These are phyloP conservation scores for Orychophragmus violaceus DNA, from an alignment of 345 rosid species.

Conservation along the genomic window DNA sequence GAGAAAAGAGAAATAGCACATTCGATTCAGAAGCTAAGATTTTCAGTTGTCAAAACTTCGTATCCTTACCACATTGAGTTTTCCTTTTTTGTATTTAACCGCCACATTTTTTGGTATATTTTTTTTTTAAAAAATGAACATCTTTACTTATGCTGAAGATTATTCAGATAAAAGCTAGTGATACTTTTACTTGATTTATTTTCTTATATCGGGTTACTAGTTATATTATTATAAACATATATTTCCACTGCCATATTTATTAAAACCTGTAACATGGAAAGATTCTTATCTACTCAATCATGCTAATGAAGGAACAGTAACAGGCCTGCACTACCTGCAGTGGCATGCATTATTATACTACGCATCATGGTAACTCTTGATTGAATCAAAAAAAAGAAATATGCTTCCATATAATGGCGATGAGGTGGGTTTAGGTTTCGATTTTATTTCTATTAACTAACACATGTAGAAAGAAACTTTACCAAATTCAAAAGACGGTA, in stretches of 20 bases:
- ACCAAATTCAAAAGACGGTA: background rate
- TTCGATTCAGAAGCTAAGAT: no score
- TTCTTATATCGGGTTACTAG: background rate
- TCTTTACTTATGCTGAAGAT: no score
- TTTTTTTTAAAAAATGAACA: no score
- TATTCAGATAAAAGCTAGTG: no score
- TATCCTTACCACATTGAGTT: no score
- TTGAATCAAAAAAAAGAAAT: background rate
- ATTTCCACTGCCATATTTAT: background rate
- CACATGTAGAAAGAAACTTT: conserved; percentile 10
- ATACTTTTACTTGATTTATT: background rate
- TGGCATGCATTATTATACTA: background rate
- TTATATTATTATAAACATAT: background rate
- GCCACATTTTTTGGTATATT: no score
- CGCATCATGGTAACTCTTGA: conserved; percentile 11
- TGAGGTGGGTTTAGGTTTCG: conserved; percentile 19
- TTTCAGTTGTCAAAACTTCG: no score
- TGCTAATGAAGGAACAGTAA: conserved; percentile 26
- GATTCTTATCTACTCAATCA: conserved; percentile 58
- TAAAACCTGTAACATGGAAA: conserved; percentile 51
- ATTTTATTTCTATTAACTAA: background rate
- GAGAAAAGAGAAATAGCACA: no score
- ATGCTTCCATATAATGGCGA: conserved; percentile 9
- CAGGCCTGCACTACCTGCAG: conserved; percentile 28
- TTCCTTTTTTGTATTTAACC: no score